phyloP scores from a whole-genome alignment of 108 stramenopile species.

The Pseudonitzschia delicatissima region DNA sequence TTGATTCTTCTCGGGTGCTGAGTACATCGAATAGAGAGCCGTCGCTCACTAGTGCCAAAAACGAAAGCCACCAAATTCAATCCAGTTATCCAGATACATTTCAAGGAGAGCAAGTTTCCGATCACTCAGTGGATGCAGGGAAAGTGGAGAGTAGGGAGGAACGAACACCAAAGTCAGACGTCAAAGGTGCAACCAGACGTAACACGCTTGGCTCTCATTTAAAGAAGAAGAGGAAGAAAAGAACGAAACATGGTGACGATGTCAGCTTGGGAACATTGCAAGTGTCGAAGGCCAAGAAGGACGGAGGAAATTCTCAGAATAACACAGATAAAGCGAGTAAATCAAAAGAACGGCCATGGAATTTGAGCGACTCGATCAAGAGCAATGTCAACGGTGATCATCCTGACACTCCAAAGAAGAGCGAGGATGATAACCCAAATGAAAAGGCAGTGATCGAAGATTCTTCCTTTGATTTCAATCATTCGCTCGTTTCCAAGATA shows the following conservation, averaged over 20 bases:
- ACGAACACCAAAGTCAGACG: not conserved
- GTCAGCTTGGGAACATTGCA: slow-evolving; percentile 29
- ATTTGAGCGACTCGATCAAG: not conserved
- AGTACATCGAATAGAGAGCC: too few species aligned
- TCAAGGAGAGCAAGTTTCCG: not conserved
- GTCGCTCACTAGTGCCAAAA: too few species aligned
- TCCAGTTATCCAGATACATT: too few species aligned
- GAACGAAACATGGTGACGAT: slow-evolving; percentile 27
- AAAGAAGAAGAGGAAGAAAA: slow-evolving; percentile 10
- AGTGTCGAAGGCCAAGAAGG: not conserved
- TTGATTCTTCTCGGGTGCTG: too few species aligned
- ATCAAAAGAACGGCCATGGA: slow-evolving; percentile 1
- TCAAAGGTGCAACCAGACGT: not conserved
- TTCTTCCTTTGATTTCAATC: slow-evolving; percentile 18
- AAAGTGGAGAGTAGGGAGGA: not conserved
- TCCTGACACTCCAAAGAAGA: not conserved
- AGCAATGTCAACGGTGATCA: not conserved
- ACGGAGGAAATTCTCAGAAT: not conserved
- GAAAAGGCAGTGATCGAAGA: not conserved
- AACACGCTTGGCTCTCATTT: slow-evolving; percentile 25
- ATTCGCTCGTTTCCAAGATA: slow-evolving; percentile 7
- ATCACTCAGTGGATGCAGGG: not conserved
- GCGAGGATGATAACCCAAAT: not conserved
- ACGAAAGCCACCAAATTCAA: too few species aligned
- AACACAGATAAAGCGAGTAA: not conserved